Evolutionary conservation across 2,329 filamentous ascomycete species (phyloP).

Genomic region (Neofusicoccum umdonicola): DNA sequence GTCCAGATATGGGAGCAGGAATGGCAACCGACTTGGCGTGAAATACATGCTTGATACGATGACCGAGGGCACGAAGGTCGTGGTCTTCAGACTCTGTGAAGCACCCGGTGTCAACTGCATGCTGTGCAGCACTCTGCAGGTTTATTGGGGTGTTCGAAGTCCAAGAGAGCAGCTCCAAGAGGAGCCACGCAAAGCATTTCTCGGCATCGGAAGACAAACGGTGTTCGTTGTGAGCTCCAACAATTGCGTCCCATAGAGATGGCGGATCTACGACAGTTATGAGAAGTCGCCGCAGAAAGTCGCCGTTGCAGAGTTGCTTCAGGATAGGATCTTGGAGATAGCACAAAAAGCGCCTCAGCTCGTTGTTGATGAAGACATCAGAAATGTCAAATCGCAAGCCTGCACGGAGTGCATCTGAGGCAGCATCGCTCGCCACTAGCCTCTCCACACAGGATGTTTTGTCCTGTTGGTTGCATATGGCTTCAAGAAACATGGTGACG

Average conservation of each 20-base stretch:
- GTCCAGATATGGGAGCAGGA: constrained; percentile 20
- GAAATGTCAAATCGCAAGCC: constrained; percentile 47
- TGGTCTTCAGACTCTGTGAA: constrained; percentile 40
- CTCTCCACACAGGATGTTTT: constrained; percentile 39
- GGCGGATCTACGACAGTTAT: constrained; percentile 51
- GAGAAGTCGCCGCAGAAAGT: constrained; percentile 50
- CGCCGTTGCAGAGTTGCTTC: constrained; percentile 51
- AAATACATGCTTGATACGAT: constrained; percentile 46
- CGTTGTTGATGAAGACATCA: constrained; percentile 45
- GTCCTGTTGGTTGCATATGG: constrained; percentile 45
- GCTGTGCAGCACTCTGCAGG: neutral
- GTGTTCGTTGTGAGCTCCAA: constrained; percentile 30
- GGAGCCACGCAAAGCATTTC: constrained; percentile 38
- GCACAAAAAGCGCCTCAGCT: constrained; percentile 30
- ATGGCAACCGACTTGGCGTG: constrained; percentile 36
- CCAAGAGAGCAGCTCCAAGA: constrained; percentile 47
- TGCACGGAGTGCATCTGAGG: constrained; percentile 35
- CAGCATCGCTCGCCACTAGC: constrained; percentile 27
- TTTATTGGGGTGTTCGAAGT: neutral
- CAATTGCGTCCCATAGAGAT: constrained; percentile 54
- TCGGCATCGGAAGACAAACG: constrained; percentile 26
- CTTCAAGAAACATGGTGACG: constrained; percentile 49
- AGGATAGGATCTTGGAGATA: constrained; percentile 44
- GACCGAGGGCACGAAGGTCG: constrained; percentile 56
- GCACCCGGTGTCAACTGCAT: neutral